Evolutionary conservation across 1,139 yeast genomes (phyloP), one percentile per base, ranked within the genome.

Genomic region (Magnusiomyces sp.): DNA sequence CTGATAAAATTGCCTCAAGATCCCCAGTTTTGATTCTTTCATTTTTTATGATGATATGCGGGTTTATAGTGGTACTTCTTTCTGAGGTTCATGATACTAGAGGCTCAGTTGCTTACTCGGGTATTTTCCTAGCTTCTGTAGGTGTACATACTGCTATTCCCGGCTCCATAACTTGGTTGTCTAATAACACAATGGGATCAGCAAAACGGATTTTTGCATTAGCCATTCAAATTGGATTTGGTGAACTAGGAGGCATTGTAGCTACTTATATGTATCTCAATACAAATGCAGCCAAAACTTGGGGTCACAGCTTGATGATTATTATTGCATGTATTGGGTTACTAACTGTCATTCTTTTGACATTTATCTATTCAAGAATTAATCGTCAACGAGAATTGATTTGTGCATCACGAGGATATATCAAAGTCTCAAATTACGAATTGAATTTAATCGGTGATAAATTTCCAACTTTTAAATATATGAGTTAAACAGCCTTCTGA

Each of bases 191-290:
- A 43, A 61, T 70, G 4, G 69, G 69, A 11, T 61, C 62, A 2
- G 62, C 61, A 53, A 71, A 69, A 53, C 62, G 75, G 45, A 71
- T 71, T 2, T 63, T 71, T 43, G 72, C 70, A 1, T 64, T 68
- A 63, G 74, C 72, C 2, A 58, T 69, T 38, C 74, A 70, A 47
- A 68, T 71, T 41, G 73, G 74, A 2, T 49, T 70, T 32, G 76
- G 75, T 7, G 66, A 68, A 46, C 60, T 71, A 39, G 70, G 72
- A 14, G 74, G 74, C 19, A 66, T 71, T 13, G 59, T 70, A 48
- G 65, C 69, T 11, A 48, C 51, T 2, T 50, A 50, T 29, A 9
- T 45, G 14, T 48, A 45, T 13, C 40, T 64, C 1, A 55, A 59
- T 20, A 68, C 67, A 43, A 56, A 61, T 27, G 71, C 71, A 1